Evolutionary conservation across 768 basidiomycete genomes (phyloP), one percentile per base, ranked within the genome.

Genomic region (Naganishia randhawae): DNA sequence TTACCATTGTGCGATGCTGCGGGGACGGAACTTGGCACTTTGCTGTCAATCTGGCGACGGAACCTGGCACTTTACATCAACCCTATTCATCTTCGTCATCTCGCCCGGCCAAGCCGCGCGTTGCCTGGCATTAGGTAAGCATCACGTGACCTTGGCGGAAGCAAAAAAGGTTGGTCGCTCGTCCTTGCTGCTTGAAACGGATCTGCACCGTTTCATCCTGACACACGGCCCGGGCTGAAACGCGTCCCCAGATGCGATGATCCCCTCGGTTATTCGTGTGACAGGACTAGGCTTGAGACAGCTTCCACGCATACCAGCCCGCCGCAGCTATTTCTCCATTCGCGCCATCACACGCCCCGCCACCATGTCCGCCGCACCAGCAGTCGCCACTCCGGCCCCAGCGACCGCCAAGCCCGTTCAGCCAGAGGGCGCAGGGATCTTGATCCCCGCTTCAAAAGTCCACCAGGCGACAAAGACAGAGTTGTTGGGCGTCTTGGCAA

Each of bases 381-480:
- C 42, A 42, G 42, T 42, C 14, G 14, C 45, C 45, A 22, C 16
- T 42, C 53, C 54, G 16, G 19, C 27, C 16, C n/a, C 19, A 17
- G 29, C 50, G 19, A n/a, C 63, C 10, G 50, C 50, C 17, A 65
- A 65, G 33, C 16, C 66, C 27, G 37, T 31, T 3, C 65, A 55
- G 37, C 53, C 51, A 13, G 45, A 70, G 17, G 69, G 69, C 25
- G 76, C 77, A 52, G 78, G 78, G 14, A 54, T 79, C 16, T 71
- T 75, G 4, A 72, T 79, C 22, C 75, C 78, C 22, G 78, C 77
- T 25, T 69, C 73, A 17, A 79, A 79, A 65, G 75, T 79, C 50
- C 77, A 78, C 63, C 71, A 73, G 6, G 73, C 77, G 10, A 74
- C 73, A 74, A 79, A 79, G 68, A 69, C 74, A n/a, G 78, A 79